Evolutionary conservation across 257 asterid genomes (phyloP).

Genomic region (Scutellaria minor): DNA sequence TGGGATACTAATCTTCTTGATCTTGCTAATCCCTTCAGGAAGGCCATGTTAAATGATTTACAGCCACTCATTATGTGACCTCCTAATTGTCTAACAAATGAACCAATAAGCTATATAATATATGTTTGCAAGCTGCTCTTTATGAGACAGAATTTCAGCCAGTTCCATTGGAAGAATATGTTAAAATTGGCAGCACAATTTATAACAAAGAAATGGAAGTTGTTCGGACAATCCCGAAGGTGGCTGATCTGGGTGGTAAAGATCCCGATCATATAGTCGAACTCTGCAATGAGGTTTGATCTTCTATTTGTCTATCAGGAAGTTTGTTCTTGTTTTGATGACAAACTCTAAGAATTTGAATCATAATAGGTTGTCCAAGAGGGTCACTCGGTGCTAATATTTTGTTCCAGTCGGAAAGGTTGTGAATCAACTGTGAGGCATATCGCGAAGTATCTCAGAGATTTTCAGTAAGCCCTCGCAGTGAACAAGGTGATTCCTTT

Average conservation of each 20-base stretch:
- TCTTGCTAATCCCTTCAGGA: conserved; percentile 10
- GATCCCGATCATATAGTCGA: conserved; percentile 97
- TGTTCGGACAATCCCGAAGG: conserved; percentile 73
- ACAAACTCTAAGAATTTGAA: conserved; percentile 35
- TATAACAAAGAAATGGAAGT: conserved; percentile 81
- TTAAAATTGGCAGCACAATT: conserved; percentile 80
- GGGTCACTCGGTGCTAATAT: conserved; percentile 94
- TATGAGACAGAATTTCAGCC: conserved; percentile 96
- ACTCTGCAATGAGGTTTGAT: conserved; percentile 88
- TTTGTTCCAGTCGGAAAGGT: conserved; percentile 97
- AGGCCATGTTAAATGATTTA: conserved; percentile 17
- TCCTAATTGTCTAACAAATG: conserved; percentile 19
- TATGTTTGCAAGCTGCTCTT: conserved; percentile 76
- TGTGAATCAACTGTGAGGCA: conserved; percentile 98
- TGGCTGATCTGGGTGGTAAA: conserved; percentile 82
- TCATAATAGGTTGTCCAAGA: conserved; percentile 86
- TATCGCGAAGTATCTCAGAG: conserved; percentile 77
- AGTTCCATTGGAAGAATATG: conserved; percentile 92
- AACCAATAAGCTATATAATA: conserved; percentile 27
- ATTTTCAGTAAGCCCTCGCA: conserved; percentile 53
- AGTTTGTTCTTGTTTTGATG: conserved; percentile 32
- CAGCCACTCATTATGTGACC: conserved; percentile 1
- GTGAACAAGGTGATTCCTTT: conserved; percentile 50
- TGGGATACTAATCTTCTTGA: background rate
- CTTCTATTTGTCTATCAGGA: conserved; percentile 35